Evolutionary conservation across 139 green algal species (phyloP).

Genomic region (Chlamydomonas schloesseri): DNA sequence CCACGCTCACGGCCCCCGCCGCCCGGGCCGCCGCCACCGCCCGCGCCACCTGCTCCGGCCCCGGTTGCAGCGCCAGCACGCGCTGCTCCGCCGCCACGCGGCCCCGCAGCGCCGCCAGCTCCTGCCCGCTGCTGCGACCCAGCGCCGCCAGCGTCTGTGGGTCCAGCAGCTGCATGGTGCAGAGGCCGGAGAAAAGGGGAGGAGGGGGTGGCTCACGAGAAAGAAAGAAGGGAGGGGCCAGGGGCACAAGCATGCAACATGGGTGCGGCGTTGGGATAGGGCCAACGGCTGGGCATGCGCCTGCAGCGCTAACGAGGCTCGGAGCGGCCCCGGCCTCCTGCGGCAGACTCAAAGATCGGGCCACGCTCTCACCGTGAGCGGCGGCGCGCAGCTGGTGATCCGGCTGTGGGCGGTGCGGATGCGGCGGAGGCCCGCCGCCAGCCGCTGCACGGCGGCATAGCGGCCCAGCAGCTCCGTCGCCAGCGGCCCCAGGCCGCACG

Average conservation of each 20-base stretch:
- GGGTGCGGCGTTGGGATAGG: background rate
- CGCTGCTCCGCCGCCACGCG: constrained; percentile 20
- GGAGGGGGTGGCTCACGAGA: background rate
- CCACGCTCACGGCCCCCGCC: too few relatives aligned
- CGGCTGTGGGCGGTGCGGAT: constrained; percentile 4
- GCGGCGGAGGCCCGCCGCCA: constrained; percentile 1
- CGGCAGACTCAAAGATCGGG: too few relatives aligned
- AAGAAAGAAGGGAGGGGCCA: background rate
- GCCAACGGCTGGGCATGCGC: background rate
- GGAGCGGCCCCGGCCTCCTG: background rate
- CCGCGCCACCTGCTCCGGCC: too few relatives aligned
- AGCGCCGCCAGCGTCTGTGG: background rate
- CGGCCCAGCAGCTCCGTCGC: constrained; percentile 33
- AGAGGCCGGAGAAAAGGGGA: background rate
- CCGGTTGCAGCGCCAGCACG: background rate
- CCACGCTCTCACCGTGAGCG: constrained; percentile 15
- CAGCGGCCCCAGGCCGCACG: constrained; percentile 24
- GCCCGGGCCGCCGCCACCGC: background rate
- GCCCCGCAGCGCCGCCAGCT: background rate
- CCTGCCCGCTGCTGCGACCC: background rate
- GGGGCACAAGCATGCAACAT: background rate
- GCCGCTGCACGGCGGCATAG: background rate
- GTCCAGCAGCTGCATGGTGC: constrained; percentile 10
- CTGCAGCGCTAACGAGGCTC: background rate
- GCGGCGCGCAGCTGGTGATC: constrained; percentile 15